Base-by-base conservation (phyloP, 179 eudicot species). In the Corrigiola litoralis region DNA sequence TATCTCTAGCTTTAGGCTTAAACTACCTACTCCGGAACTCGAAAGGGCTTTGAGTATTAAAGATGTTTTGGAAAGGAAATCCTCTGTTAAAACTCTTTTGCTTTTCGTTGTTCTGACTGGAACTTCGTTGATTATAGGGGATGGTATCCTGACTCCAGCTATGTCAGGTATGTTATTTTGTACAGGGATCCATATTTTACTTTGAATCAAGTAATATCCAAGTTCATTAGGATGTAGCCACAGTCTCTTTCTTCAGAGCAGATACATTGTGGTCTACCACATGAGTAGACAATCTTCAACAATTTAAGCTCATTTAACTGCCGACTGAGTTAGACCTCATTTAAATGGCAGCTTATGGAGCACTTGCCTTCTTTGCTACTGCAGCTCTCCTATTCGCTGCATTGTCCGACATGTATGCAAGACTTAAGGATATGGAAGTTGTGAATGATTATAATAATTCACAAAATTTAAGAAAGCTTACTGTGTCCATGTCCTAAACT, bases 131-230 rank as follows among this genome's bases (percentile, higher is more conserved):
- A 81, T 94, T 36, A 94, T 94, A 33, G 99, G 99, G 38, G 97
- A 94, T 64, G 99, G 99, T 65, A 87, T 94, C 55, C 69, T 94
- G 41, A 94, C 99, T 46, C 99, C 99, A 2, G 97, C 99, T 58
- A 90, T 88, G 74, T 91, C 97, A 85, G 97, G 97, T 88, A 74
- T 37, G 62, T 16, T 7, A 18, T 6, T 41, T n/a, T 36, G 29
- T 52, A 42, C 0, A 37, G 17, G 44, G 16, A 12, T 2, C 27
- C 16, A 1, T 9, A 33, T 32, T 34, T 36, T 34, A 3, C 34
- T 16, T 23, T 1, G 11, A 25, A n/a, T 42, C 31, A 2, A 5
- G n/a, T 8, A 27, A 2, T 14, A 1, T 32, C 10, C 21, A 5
- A 38, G 1, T 20, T 4, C 11, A 47, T 20, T 18, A 1, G 27